A percentile compares a stretch with the other conserved stretches of the same genome.
Evolutionary conservation across 768 basidiomycete species (phyloP).

Genomic region (Suillus americanus): DNA sequence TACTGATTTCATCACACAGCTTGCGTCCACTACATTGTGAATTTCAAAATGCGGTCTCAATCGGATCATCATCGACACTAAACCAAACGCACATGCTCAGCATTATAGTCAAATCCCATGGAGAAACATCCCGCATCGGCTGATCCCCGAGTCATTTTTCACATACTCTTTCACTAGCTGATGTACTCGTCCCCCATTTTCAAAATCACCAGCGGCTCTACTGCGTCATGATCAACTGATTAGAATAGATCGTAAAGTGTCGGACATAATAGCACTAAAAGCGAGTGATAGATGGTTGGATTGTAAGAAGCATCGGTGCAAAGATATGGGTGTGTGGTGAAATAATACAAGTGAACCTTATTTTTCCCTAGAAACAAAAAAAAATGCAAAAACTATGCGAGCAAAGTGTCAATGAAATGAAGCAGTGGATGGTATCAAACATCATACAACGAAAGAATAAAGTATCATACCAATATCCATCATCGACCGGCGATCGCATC

Average conservation of each 20-base stretch:
- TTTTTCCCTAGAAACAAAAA: constrained; percentile 16
- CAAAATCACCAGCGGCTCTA: background rate
- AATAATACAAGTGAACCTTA: constrained; percentile 35
- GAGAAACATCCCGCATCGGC: background rate
- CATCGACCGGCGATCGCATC: background rate
- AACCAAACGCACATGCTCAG: background rate
- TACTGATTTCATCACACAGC: too few species aligned
- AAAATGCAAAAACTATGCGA: constrained; percentile 19
- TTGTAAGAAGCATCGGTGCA: constrained; percentile 3
- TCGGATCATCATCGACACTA: background rate
- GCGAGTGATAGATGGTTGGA: constrained; percentile 21
- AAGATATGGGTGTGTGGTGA: constrained; percentile 26
- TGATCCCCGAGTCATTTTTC: background rate
- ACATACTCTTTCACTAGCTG: too few species aligned
- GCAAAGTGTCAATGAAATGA: constrained; percentile 11
- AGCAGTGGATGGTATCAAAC: constrained; percentile 9
- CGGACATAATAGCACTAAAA: constrained; percentile 33
- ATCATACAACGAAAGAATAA: constrained; percentile 6
- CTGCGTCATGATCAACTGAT: constrained; percentile 17
- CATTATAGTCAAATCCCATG: background rate
- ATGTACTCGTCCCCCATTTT: background rate
- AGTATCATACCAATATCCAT: background rate
- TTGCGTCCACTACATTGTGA: too few species aligned
- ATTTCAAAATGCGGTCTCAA: constrained; percentile 1
- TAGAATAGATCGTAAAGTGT: constrained; percentile 30